Evolutionary conservation across 2,329 filamentous ascomycete genomes (phyloP).

Genomic region (Colletotrichum gloeosporioides): DNA sequence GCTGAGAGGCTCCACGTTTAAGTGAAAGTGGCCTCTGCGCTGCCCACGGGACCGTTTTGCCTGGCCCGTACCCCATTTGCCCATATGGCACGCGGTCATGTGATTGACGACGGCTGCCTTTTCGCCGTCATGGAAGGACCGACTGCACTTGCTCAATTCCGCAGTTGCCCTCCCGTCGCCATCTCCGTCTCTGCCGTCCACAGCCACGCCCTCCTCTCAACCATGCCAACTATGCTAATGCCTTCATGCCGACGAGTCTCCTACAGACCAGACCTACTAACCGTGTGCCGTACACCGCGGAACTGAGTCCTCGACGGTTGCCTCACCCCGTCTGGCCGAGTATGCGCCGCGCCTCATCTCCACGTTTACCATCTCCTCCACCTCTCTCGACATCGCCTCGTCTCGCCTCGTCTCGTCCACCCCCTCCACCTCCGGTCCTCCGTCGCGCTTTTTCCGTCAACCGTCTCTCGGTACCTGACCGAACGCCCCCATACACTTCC

Average conservation of each 20-base stretch:
- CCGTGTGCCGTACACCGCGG: not conserved
- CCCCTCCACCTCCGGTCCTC: not conserved
- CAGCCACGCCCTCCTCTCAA: not conserved
- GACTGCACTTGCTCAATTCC: not conserved
- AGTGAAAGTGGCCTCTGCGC: not conserved
- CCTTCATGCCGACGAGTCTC: not conserved
- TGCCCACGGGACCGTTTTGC: not conserved
- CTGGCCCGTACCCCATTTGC: not conserved
- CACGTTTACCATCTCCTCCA: conserved; percentile 5
- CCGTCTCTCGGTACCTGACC: conserved; percentile 20
- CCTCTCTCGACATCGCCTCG: not conserved
- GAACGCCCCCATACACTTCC: not conserved
- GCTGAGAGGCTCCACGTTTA: not conserved
- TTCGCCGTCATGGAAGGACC: not conserved
- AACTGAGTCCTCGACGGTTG: not conserved
- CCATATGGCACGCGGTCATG: not conserved
- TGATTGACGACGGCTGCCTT: not conserved
- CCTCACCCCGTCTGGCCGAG: conserved; percentile 16
- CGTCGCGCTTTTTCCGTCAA: conserved; percentile 19
- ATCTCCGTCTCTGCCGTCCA: not conserved
- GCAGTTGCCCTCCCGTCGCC: not conserved
- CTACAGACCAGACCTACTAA: not conserved
- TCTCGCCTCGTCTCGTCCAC: not conserved
- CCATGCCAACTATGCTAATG: not conserved
- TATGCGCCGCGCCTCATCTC: conserved; percentile 18